Evolutionary conservation across 2,329 filamentous ascomycete genomes (phyloP).

Genomic region (Graphilbum sp.): DNA sequence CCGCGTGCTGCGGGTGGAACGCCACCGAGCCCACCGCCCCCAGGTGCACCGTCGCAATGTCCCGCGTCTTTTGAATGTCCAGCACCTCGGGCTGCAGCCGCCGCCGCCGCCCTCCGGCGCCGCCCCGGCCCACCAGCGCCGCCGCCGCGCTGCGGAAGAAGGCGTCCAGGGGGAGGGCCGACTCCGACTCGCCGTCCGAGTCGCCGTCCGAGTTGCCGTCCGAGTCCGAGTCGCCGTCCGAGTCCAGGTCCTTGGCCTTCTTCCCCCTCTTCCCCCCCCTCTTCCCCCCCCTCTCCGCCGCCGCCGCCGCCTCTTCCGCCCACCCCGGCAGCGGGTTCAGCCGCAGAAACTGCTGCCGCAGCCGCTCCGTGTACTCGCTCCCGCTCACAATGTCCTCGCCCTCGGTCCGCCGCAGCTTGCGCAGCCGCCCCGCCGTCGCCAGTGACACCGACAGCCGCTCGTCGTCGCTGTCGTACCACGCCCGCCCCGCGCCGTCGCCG

Average conservation of each 20-base stretch:
- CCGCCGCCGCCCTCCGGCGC: conserved; percentile 28
- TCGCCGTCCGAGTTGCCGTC: conserved; percentile 27
- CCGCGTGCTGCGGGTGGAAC: conserved; percentile 78
- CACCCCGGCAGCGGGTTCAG: conserved; percentile 45
- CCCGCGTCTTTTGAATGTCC: conserved; percentile 77
- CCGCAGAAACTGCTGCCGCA: conserved; percentile 60
- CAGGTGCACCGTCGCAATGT: conserved; percentile 64
- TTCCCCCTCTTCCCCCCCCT: neutral
- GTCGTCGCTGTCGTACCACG: conserved; percentile 94
- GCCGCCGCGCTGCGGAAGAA: conserved; percentile 58
- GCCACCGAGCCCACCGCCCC: conserved; percentile 67
- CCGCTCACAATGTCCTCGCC: conserved; percentile 76
- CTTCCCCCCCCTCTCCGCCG: no score
- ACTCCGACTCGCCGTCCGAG: neutral
- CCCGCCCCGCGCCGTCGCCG: conserved; percentile 28
- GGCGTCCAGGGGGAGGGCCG: conserved; percentile 57
- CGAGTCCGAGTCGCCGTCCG: conserved; percentile 10
- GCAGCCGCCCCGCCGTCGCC: conserved; percentile 54
- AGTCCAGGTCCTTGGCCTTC: conserved; percentile 2
- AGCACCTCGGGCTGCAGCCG: conserved; percentile 75
- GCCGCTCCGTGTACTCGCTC: conserved; percentile 63
- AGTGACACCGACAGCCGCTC: conserved; percentile 75
- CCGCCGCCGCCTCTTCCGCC: conserved; percentile 37
- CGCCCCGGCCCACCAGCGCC: conserved; percentile 8
- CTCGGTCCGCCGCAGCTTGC: conserved; percentile 69